phyloP scores from a whole-genome alignment of 2,329 filamentous ascomycete species.

The Beauveria pseudobassiana region DNA sequence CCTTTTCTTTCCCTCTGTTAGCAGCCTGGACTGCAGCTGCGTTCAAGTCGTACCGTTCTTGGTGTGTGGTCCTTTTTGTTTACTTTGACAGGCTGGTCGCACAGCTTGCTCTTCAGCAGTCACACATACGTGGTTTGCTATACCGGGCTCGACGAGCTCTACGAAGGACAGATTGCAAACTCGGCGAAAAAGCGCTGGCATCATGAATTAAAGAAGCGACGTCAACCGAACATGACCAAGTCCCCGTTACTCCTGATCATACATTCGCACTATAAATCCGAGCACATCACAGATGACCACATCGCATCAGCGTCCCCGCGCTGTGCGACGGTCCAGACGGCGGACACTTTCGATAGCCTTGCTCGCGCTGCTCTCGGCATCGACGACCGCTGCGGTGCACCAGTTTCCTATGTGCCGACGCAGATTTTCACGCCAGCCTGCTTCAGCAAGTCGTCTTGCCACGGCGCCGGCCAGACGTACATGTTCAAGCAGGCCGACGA shows the following conservation, averaged over 20 bases:
- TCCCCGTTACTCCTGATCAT: background rate
- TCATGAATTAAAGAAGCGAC: constrained; percentile 4
- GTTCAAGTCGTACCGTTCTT: background rate
- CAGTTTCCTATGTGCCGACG: constrained; percentile 68
- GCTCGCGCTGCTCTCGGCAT: background rate
- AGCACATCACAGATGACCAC: background rate
- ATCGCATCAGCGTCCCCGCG: background rate
- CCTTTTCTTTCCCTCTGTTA: background rate
- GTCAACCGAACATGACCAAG: background rate
- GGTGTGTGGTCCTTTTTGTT: background rate
- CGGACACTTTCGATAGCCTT: background rate
- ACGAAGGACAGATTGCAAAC: background rate
- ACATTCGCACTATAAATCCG: background rate
- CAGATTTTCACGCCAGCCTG: constrained; percentile 53
- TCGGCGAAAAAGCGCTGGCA: background rate
- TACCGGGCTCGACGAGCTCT: background rate
- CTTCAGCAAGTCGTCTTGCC: constrained; percentile 33
- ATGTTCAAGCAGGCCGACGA: constrained; percentile 53
- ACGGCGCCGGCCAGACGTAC: constrained; percentile 51
- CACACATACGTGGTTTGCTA: background rate
- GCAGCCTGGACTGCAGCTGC: background rate
- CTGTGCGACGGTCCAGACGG: constrained; percentile 1
- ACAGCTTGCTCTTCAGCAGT: background rate
- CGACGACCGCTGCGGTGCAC: constrained; percentile 27
- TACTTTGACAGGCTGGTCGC: background rate